These are phyloP conservation scores for Acanthamoeba lugdunensis DNA, from an alignment of 208 protist species.

Conservation along the genomic window DNA sequence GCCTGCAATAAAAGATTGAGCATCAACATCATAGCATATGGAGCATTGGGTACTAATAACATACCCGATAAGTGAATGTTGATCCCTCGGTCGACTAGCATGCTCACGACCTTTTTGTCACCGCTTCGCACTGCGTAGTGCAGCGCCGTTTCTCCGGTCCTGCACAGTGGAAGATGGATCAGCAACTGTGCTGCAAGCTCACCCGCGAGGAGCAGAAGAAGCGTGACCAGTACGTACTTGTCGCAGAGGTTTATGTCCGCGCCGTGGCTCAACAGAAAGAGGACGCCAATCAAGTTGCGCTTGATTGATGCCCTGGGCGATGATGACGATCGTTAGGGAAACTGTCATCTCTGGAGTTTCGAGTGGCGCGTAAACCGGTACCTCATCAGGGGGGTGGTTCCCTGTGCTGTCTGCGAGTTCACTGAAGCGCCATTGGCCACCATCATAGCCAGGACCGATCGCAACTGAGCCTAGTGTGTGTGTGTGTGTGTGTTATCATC, in stretches of 20 bases:
- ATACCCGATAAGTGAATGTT: neutral
- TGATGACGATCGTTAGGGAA: neutral
- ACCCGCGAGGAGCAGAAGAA: neutral
- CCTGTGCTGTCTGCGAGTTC: slow-evolving; percentile 63
- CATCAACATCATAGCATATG: neutral
- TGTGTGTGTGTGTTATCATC: neutral
- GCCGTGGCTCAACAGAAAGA: slow-evolving; percentile 46
- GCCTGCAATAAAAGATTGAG: neutral
- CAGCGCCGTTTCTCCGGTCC: slow-evolving; percentile 55
- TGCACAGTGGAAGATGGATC: neutral
- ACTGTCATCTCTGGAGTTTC: neutral
- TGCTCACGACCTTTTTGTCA: slow-evolving; percentile 27
- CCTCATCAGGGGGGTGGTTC: slow-evolving; percentile 41
- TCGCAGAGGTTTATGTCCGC: slow-evolving; percentile 53
- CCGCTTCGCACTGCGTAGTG: slow-evolving; percentile 66
- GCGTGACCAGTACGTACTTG: slow-evolving; percentile 2
- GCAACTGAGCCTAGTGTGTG: slow-evolving; percentile 33
- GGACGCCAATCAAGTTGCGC: slow-evolving; percentile 49
- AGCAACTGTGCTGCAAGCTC: neutral
- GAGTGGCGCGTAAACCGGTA: neutral
- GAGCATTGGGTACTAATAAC: neutral
- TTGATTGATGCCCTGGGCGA: slow-evolving; percentile 48
- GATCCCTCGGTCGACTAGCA: slow-evolving; percentile 52
- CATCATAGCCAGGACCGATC: slow-evolving; percentile 36
- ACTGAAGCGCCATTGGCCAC: slow-evolving; percentile 58